phyloP scores from a whole-genome alignment of 2,329 filamentous ascomycete genomes.

The Cryoendolithus antarcticus region DNA sequence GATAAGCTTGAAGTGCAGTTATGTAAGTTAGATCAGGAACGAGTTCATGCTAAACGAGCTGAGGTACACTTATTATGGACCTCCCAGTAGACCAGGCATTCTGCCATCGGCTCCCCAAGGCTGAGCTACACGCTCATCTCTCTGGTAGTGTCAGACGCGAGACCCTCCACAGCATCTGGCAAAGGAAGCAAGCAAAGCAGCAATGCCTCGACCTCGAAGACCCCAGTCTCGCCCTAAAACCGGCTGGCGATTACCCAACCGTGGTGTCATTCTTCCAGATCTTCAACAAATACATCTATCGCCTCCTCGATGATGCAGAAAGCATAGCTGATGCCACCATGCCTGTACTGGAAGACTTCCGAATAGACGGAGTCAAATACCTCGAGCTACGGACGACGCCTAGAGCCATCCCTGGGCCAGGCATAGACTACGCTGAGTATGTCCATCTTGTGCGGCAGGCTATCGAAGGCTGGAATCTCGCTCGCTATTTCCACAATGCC shows the following conservation, averaged over 20 bases:
- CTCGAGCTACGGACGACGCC: slow-evolving; percentile 73
- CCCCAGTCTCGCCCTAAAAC: slow-evolving; percentile 57
- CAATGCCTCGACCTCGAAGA: slow-evolving; percentile 49
- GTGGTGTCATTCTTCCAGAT: slow-evolving; percentile 57
- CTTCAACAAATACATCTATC: slow-evolving; percentile 73
- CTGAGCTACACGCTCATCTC: slow-evolving; percentile 64
- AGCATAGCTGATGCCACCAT: slow-evolving; percentile 47
- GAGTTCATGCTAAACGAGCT: no score
- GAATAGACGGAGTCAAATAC: slow-evolving; percentile 60
- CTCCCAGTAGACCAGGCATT: slow-evolving; percentile 15
- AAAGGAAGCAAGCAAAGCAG: slow-evolving; percentile 33
- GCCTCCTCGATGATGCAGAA: slow-evolving; percentile 50
- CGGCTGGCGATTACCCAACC: slow-evolving; percentile 33
- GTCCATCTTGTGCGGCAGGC: slow-evolving; percentile 51
- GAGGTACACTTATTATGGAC: no score
- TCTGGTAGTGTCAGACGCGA: slow-evolving; percentile 64
- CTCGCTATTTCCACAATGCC: slow-evolving; percentile 3
- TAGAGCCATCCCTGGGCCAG: slow-evolving; percentile 42
- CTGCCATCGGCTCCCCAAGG: slow-evolving; percentile 27
- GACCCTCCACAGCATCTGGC: slow-evolving; percentile 65
- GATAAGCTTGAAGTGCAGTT: no score
- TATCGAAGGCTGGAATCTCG: slow-evolving; percentile 27
- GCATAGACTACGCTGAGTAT: slow-evolving; percentile 51
- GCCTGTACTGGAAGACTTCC: slow-evolving; percentile 55
- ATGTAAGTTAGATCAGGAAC: no score